A percentile compares a stretch with the other conserved stretches of the same genome.
Conservation (phyloP, 441 rosid species). For the Mallotus japonicus region DNA sequence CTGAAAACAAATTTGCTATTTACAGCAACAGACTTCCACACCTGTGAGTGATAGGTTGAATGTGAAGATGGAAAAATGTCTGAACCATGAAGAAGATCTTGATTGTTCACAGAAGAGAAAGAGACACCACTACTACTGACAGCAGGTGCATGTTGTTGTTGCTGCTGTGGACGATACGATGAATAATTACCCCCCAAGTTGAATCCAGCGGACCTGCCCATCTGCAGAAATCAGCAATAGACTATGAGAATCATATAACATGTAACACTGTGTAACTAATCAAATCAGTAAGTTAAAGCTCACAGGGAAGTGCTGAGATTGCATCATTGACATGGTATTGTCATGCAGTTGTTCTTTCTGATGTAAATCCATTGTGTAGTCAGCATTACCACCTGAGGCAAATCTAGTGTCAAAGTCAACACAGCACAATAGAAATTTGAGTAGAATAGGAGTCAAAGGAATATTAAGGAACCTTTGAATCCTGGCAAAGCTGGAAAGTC, state of each 20-base stretch:
- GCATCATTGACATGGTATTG: conserved; percentile 81
- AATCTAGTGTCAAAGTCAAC: conserved; percentile 33
- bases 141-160: conserved; percentile 74
- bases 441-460: neutral
- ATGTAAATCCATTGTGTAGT: conserved; percentile 86
- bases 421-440: neutral
- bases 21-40: conserved; percentile 33
- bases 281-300: conserved; percentile 30
- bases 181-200: conserved; percentile 70
- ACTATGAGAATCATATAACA: conserved; percentile 20
- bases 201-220: conserved; percentile 91
- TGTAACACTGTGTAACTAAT: conserved; percentile 17
- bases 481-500: conserved; percentile 99
- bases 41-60: conserved; percentile 88
- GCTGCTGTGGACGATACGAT: conserved; percentile 87
- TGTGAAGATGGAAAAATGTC: conserved; percentile 83
- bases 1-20: conserved; percentile 6
- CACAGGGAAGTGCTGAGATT: conserved; percentile 93
- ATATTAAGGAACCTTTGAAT: conserved; percentile 64
- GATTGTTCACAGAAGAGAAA: conserved; percentile 64
- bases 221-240: conserved; percentile 42
- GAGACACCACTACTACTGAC: conserved; percentile 68
- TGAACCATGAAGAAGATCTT: conserved; percentile 76
- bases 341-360: conserved; percentile 96
- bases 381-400: conserved; percentile 81